Base-by-base conservation (phyloP, 1,284 basidiomycete genomes). In the Trichosporon ovoides region DNA sequence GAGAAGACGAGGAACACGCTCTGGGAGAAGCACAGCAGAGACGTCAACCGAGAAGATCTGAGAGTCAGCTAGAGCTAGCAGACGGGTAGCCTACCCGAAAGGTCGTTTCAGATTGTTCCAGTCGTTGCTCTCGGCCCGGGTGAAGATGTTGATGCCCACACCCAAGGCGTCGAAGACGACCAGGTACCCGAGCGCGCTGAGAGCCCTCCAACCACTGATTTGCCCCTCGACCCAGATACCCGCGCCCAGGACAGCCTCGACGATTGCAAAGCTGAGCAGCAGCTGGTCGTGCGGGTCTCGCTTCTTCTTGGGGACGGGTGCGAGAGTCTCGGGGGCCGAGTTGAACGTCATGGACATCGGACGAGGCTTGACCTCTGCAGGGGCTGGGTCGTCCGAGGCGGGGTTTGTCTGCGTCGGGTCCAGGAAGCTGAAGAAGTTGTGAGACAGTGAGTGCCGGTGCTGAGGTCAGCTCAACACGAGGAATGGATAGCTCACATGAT, bases 131-230 rank as follows among this genome's bases (percentile, higher is more conserved):
- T 63, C 67, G 7, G 67, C 61, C n/a, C 68, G 77, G 7, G 83
- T 83, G 14, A 86, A 67, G 2, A 87, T 74, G 20, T 80, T 77
- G n/a, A 82, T 79, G 18, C 80, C 84, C 4, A 92, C 82, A 0
- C 91, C 91, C 64, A 91, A 81, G 3, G 91, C 84, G 73, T 98
- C 95, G 70, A 98, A 98, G 1, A 98, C 92, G 31, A 96, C 85
- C 82, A 96, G 88, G 73, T 98, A 98, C 0, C 95, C 95, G 14
- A 98, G 76, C 0, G 91, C 95, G 0, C 93, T 94, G 57, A 89
- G 86, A 2, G 88, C 83, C 24, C 97, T 79, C 52, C 91, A 93
- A 16, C 94, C 94, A 28, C 84, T 83, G 60, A 88, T 86, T 74
- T 98, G 95, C 1, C 93, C 94, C n/a, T 83, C 81, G 2, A 95